Evolutionary conservation across 2,329 filamentous ascomycete species (phyloP).

Genomic region (Penicillium occitanis): DNA sequence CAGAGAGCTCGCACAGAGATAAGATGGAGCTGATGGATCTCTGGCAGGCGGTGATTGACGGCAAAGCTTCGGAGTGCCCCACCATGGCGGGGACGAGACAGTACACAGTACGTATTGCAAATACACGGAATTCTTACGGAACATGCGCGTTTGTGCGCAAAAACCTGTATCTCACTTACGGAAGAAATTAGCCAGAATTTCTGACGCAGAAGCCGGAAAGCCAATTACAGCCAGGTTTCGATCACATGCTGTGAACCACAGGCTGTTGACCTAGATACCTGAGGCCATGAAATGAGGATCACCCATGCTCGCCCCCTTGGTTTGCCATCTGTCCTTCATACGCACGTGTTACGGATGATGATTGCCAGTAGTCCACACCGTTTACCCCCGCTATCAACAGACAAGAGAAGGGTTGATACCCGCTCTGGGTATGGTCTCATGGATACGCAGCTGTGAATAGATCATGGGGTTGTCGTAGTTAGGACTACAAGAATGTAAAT

Average conservation of each 20-base stretch:
- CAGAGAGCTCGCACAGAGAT: background rate
- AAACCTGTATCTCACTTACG: background rate
- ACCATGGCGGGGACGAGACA: background rate
- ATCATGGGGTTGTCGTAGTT: background rate
- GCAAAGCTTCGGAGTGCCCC: background rate
- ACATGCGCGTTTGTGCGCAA: background rate
- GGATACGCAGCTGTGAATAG: background rate
- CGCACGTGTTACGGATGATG: background rate
- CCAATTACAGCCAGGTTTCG: background rate
- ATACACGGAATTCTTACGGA: background rate
- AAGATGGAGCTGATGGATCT: background rate
- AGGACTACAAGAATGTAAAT: background rate
- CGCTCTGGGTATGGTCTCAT: background rate
- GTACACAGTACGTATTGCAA: background rate
- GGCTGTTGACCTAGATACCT: background rate
- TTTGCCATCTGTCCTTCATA: background rate
- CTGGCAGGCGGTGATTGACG: background rate
- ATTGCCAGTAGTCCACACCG: background rate
- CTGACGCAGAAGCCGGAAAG: background rate
- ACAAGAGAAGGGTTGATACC: background rate
- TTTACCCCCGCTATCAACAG: background rate
- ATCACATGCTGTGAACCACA: constrained; percentile 3
- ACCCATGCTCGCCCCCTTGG: background rate
- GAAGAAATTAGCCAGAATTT: background rate
- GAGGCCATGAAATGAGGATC: background rate